Conservation (phyloP, 225 moss, liverwort and hornwort species). For the Physcomitrium patens region DNA sequence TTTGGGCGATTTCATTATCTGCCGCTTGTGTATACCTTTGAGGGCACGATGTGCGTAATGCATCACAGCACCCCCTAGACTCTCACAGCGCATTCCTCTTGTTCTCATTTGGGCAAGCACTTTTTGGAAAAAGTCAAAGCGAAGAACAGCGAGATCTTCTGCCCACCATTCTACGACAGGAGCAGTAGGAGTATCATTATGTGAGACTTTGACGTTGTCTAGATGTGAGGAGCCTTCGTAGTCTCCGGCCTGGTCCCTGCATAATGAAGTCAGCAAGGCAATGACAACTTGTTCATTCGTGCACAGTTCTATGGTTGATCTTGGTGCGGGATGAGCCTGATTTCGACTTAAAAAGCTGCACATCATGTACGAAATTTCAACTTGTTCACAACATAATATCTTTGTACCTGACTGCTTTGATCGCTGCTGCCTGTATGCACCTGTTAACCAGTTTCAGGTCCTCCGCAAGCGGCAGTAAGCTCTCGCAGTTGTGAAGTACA, state of each 20-base stretch:
- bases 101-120: slow-evolving; percentile 73
- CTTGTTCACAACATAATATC: not conserved
- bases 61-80: slow-evolving; percentile 90
- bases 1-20: slow-evolving; percentile 50
- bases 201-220: slow-evolving; percentile 64
- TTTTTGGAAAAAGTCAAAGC: slow-evolving; percentile 81
- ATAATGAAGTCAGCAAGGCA: slow-evolving; percentile 6
- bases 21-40: slow-evolving; percentile 89
- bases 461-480: slow-evolving; percentile 45
- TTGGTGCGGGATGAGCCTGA: not conserved
- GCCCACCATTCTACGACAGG: slow-evolving; percentile 92
- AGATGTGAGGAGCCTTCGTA: slow-evolving; percentile 60
- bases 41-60: slow-evolving; percentile 91
- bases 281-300: not conserved
- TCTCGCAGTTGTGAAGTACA: slow-evolving; percentile 52
- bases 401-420: slow-evolving; percentile 47
- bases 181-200: slow-evolving; percentile 56
- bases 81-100: slow-evolving; percentile 78
- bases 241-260: slow-evolving; percentile 54
- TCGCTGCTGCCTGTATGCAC: slow-evolving; percentile 49
- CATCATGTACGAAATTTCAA: not conserved
- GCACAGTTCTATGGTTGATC: not conserved
- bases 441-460: slow-evolving; percentile 52
- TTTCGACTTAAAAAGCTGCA: not conserved
- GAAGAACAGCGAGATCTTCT: slow-evolving; percentile 84